A percentile compares a stretch with the other conserved stretches of the same genome.
These are phyloP conservation scores for Phlebiopsis flavidoalba DNA, from an alignment of 768 basidiomycete genomes.

Conservation along the genomic window DNA sequence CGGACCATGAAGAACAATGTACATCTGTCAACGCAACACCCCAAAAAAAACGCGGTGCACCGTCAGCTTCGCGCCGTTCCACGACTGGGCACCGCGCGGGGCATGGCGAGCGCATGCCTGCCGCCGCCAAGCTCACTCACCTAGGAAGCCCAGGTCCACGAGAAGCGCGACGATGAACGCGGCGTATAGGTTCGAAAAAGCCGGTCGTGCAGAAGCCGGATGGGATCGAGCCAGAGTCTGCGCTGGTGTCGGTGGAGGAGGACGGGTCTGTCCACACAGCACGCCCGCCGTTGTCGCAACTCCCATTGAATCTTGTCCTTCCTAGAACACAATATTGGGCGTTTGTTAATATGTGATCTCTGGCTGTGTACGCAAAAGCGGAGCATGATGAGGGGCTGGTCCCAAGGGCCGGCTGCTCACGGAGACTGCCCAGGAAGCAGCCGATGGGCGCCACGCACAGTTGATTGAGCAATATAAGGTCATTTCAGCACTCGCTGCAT, in stretches of 20 bases:
- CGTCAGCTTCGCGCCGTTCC: constrained; percentile 18
- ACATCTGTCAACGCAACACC: constrained; percentile 44
- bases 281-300: constrained; percentile 59
- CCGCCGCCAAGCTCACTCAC: constrained; percentile 30
- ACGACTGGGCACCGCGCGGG: constrained; percentile 8
- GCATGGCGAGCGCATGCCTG: constrained; percentile 10
- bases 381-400: background rate
- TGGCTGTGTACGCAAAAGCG: background rate
- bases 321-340: constrained; percentile 27
- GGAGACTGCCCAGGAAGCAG: background rate
- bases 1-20: constrained; percentile 72
- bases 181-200: constrained; percentile 52
- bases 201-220: constrained; percentile 54
- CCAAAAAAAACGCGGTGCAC: background rate
- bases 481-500: background rate
- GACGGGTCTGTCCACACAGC: constrained; percentile 42
- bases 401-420: background rate
- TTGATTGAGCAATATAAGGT: background rate
- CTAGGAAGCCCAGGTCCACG: constrained; percentile 64
- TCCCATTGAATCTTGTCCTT: constrained; percentile 69
- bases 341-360: constrained; percentile 5
- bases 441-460: constrained; percentile 1
- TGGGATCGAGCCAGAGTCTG: constrained; percentile 42
- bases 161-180: constrained; percentile 63
- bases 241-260: constrained; percentile 33